These are phyloP conservation scores for Apiospora rasikravindrae DNA, from an alignment of 2,329 filamentous ascomycete genomes.

Conservation along the genomic window DNA sequence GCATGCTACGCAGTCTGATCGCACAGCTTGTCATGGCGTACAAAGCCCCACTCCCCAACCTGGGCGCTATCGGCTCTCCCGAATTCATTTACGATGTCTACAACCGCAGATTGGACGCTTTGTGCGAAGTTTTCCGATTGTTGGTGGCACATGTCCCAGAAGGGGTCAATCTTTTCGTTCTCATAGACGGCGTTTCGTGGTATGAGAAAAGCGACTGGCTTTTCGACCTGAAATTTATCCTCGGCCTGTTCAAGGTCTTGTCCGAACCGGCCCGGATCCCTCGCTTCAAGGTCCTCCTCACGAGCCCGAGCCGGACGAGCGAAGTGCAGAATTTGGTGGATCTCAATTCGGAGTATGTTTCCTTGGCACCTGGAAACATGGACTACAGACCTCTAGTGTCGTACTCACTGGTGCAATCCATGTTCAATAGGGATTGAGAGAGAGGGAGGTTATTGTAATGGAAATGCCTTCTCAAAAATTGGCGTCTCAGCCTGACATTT, in stretches of 20 bases:
- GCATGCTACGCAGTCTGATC: neutral
- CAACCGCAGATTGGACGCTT: neutral
- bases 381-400: constrained; percentile 21
- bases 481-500: too few species aligned
- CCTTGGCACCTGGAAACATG: constrained; percentile 21
- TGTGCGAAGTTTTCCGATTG: neutral
- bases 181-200: constrained; percentile 24
- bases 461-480: too few species aligned
- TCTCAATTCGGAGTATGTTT: neutral
- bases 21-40: neutral
- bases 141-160: constrained; percentile 18
- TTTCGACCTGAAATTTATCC: constrained; percentile 8
- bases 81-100: neutral
- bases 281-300: constrained; percentile 20
- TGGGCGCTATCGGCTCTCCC: neutral
- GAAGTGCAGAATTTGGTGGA: constrained; percentile 15
- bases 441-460: too few species aligned
- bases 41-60: neutral
- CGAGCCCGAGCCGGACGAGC: constrained; percentile 11
- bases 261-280: neutral
- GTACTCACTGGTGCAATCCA: neutral
- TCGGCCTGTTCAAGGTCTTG: constrained; percentile 21
- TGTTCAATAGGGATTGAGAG: neutral
- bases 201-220: constrained; percentile 23
- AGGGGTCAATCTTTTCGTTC: constrained; percentile 11